Conservation (phyloP, 495 filamentous ascomycete species). For the Penicillium dipodomyicola region DNA sequence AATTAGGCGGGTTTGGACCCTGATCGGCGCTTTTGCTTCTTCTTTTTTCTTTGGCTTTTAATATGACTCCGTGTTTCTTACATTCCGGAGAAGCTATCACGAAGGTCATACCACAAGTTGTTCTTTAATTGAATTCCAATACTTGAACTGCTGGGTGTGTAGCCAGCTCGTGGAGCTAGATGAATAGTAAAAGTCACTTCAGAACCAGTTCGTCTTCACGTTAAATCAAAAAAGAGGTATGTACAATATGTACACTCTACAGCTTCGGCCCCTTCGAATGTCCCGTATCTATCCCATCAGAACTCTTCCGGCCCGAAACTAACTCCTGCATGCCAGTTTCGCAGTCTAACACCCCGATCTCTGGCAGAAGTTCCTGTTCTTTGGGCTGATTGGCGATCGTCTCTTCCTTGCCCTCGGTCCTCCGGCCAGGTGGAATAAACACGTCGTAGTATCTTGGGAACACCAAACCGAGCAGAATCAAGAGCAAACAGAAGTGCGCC, state of each 20-base stretch:
- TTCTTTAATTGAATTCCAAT: too few species aligned
- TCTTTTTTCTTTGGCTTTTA: too few species aligned
- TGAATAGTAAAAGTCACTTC: too few species aligned
- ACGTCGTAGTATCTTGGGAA: conserved; percentile 38
- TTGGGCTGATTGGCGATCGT: conserved; percentile 4
- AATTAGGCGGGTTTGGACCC: too few species aligned
- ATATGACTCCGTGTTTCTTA: too few species aligned
- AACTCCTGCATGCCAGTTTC: neutral
- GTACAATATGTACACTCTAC: neutral
- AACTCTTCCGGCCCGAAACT: neutral
- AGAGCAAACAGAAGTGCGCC: conserved; percentile 29
- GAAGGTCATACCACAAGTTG: too few species aligned
- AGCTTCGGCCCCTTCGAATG: neutral
- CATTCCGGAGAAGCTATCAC: too few species aligned
- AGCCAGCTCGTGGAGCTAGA: too few species aligned
- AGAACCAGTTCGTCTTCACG: too few species aligned
- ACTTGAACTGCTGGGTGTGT: too few species aligned
- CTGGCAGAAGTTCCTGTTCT: neutral
- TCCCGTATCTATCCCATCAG: neutral
- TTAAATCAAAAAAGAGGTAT: neutral
- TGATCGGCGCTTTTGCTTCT: too few species aligned
- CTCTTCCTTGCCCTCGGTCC: conserved; percentile 24
- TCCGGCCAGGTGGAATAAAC: conserved; percentile 32
- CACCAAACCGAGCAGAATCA: conserved; percentile 31
- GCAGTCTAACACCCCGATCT: neutral